Evolutionary conservation across 176 grass and related monocot species (phyloP).

Genomic region (Aegilops speltoides): DNA sequence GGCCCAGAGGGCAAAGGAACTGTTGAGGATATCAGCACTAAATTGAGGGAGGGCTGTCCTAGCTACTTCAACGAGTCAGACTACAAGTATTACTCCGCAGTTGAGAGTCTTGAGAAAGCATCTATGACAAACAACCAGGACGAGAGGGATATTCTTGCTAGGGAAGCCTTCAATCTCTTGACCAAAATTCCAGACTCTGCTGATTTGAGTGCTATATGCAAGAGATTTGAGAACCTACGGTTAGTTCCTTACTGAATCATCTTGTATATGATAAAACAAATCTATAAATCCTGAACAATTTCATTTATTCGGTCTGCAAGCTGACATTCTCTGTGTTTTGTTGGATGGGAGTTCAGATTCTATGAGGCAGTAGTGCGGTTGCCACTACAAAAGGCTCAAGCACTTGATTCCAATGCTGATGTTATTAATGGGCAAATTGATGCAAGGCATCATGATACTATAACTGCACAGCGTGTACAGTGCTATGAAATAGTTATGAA

Average conservation of each 20-base stretch:
- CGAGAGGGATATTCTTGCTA: constrained; percentile 78
- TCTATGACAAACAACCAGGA: constrained; percentile 57
- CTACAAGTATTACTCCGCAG: constrained; percentile 91
- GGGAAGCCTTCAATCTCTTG: constrained; percentile 86
- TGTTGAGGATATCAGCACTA: constrained; percentile 87
- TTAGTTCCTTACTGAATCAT: constrained; percentile 36
- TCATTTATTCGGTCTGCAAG: constrained; percentile 13
- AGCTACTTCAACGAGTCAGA: constrained; percentile 97
- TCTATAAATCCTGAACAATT: not conserved
- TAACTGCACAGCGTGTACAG: constrained; percentile 58
- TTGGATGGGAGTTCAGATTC: constrained; percentile 49
- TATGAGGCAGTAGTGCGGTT: constrained; percentile 89
- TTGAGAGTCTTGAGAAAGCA: constrained; percentile 90
- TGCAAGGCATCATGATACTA: constrained; percentile 44
- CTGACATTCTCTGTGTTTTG: constrained; percentile 24
- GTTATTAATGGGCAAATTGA: constrained; percentile 61
- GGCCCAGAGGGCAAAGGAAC: constrained; percentile 83
- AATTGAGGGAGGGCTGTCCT: constrained; percentile 87
- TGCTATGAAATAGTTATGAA: constrained; percentile 92
- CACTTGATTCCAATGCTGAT: constrained; percentile 63
- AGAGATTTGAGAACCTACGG: constrained; percentile 97
- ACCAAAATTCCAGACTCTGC: constrained; percentile 80
- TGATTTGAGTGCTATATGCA: constrained; percentile 89
- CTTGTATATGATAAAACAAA: constrained; percentile 9
- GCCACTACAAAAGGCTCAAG: constrained; percentile 90